Evolutionary conservation across 768 basidiomycete genomes (phyloP), one percentile per base, ranked within the genome.

Genomic region (Leccinum olivaceopallidum): DNA sequence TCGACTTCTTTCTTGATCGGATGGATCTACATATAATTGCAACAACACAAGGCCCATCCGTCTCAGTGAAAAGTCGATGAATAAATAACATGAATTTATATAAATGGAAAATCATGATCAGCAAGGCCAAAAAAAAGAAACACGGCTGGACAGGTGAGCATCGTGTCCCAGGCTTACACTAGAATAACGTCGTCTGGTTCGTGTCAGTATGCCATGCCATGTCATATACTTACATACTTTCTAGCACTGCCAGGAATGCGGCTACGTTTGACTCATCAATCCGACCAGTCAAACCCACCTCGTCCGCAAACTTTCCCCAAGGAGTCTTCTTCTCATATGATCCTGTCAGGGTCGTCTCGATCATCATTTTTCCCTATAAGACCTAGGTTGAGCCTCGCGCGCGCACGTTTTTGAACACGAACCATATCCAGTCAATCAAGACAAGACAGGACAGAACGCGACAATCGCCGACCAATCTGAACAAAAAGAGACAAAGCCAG

Each of bases 321-420:
- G 2, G 24, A 26, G 26, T 18, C 12, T 3, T 36, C 5, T 54
- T 48, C 44, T 49, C 20, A 48, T 55, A n/a, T 57, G 12, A 24
- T 53, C 26, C 51, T 52, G 51, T 28, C 62, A 68, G 60, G 67
- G 56, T 53, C 54, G 34, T 20, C 12, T 26, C 60, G 44, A 60
- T 59, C 60, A 36, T 28, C 24, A 26, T 32, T 57, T 44, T 47
- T 20, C 10, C 5, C 9, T 47, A 47, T 20, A 32, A 32, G 30
- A 32, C 30, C 30, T 32, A 44, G 39, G 16, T 13, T 10, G n/a
- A 20, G n/a, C n/a, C 20, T 47, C 44, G 3, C 44, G 12, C 44
- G 18, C 44, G 44, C 44, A 47, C 44, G 44, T 47, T 47, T 47
- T 60, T 50, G 30, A 53, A 36, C 13, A 36, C 32, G 18, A 28